Evolutionary conservation across 345 rosid genomes (phyloP), one percentile per base, ranked within the genome.

Genomic region (Tarenaya hassleriana): DNA sequence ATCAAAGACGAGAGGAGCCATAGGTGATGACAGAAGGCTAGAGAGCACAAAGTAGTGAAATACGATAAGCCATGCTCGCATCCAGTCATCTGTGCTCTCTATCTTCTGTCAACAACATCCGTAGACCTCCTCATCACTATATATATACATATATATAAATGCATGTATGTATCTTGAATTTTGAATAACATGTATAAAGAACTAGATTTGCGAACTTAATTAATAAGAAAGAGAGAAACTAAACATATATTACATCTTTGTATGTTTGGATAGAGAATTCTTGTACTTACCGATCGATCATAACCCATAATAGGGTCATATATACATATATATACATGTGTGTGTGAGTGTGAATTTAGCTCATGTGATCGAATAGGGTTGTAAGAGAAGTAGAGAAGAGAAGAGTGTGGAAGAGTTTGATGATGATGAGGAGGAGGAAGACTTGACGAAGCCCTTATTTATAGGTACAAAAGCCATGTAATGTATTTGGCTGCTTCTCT

Each of bases 1-100:
- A n/a, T n/a, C n/a, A n/a, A n/a, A n/a, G n/a, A n/a, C n/a, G n/a
- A n/a, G n/a, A n/a, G n/a, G n/a, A n/a, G n/a, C n/a, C n/a, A n/a
- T 56, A 51, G 73, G 66, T 73, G 81, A 73, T 79, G 84, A 76
- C 85, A 68, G 85, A 67, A 79, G 73, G 21, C 29, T 67, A 79
- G 79, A 76, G 85, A 79, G 85, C 77, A 73, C 85, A 55, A 76
- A 79, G 74, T 75, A 71, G 61, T 58, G 74, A 76, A 74, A 73
- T 71, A 75, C 77, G 18, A 14, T 33, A 57, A 24, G 29, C 29
- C 21, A 41, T 19, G 63, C 77, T 63, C 10, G n/a, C 29, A 21
- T 34, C 67, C 63, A 62, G 42, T 72, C 81, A 34, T 79, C 81
- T 63, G 79, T 76, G 85, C 85, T 69, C 85, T 79, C 85, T 79